These are phyloP conservation scores for Chytriomyces sp. DNA, from an alignment of 192 early-diverging fungal species.

Conservation along the genomic window DNA sequence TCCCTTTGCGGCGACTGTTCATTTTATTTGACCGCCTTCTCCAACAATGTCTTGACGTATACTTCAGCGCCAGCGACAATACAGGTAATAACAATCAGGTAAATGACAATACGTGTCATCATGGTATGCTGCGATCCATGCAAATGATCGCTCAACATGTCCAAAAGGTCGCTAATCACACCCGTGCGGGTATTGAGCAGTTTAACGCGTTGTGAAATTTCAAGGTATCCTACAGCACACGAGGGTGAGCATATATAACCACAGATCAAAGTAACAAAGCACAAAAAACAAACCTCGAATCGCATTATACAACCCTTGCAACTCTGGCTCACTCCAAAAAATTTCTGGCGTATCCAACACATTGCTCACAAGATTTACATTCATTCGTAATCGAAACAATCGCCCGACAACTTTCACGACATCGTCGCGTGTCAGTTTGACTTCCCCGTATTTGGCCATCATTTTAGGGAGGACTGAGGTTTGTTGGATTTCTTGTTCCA, in stretches of 20 bases:
- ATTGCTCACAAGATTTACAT: slow-evolving; percentile 83
- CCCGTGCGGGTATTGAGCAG: slow-evolving; percentile 91
- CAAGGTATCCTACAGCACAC: slow-evolving; percentile 66
- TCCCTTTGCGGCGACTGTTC: no score
- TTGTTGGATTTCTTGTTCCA: slow-evolving; percentile 87
- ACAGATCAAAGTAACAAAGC: no score
- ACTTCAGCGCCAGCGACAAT: slow-evolving; percentile 53
- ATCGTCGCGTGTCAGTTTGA: slow-evolving; percentile 45
- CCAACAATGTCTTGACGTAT: slow-evolving; percentile 52
- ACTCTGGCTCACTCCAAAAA: slow-evolving; percentile 78
- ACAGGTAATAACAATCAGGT: slow-evolving; percentile 74
- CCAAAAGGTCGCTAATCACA: slow-evolving; percentile 86
- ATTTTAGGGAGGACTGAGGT: slow-evolving; percentile 89
- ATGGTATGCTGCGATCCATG: slow-evolving; percentile 89
- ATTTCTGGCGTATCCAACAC: slow-evolving; percentile 72
- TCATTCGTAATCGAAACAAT: slow-evolving; percentile 63
- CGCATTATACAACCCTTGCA: slow-evolving; percentile 78
- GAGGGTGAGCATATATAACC: no score
- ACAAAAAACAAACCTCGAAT: slow-evolving; percentile 60
- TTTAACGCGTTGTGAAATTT: slow-evolving; percentile 72
- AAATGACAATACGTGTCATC: slow-evolving; percentile 95
- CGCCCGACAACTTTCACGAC: slow-evolving; percentile 34
- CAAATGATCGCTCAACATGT: slow-evolving; percentile 94
- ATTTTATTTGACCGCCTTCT: neutral
- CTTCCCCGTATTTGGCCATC: slow-evolving; percentile 91